Conservation (phyloP, 192 early-diverging fungal species). For the Entomortierella lignicola region DNA sequence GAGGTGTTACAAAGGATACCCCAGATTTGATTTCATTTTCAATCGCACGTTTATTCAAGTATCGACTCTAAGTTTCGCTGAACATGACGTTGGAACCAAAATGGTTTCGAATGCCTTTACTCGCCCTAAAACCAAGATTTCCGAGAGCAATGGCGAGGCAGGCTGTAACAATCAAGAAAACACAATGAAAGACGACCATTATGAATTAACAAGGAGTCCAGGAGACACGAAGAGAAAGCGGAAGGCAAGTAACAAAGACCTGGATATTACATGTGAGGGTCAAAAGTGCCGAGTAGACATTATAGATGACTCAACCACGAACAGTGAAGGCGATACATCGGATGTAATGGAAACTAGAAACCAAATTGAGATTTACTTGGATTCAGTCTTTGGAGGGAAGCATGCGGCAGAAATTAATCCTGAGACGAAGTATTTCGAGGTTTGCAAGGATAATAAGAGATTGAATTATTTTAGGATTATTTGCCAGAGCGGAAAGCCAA, state of each 20-base stretch:
- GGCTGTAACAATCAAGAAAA: background rate
- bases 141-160: background rate
- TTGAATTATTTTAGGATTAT: background rate
- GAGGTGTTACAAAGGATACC: background rate
- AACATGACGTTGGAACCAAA: background rate
- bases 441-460: background rate
- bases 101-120: background rate
- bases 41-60: background rate
- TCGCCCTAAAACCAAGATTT: background rate
- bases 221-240: background rate
- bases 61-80: background rate
- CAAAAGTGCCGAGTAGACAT: no score
- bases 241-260: background rate
- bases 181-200: background rate
- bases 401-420: background rate
- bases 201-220: background rate
- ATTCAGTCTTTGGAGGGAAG: background rate
- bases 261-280: no score
- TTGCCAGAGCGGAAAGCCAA: background rate
- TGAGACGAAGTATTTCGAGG: background rate
- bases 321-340: no score
- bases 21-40: background rate
- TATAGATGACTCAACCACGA: no score
- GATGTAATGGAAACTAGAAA: background rate
- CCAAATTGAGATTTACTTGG: slow-evolving; percentile 1